Percentiles rank a stretch among this genome's conserved stretches.
Evolutionary conservation across 306 rosid species (phyloP).

Genomic region (Quercus suber): DNA sequence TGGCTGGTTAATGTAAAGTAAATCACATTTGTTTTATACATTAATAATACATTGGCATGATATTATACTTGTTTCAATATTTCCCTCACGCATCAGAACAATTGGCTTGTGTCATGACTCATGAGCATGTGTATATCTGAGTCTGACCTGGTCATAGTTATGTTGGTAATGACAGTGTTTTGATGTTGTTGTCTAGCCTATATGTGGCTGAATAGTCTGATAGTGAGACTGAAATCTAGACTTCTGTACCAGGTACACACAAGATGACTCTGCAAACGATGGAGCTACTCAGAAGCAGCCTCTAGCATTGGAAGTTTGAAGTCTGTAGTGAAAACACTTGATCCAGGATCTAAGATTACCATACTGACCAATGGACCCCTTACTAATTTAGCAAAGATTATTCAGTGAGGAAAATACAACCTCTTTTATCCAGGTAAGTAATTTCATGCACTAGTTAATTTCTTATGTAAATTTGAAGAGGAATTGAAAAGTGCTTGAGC

Average conservation of each 20-base stretch:
- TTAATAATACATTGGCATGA: no score
- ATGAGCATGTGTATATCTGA: no score
- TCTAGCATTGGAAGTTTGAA: slow-evolving; percentile 70
- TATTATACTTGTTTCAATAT: no score
- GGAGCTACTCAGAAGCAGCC: slow-evolving; percentile 75
- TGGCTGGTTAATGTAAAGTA: no score
- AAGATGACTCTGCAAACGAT: slow-evolving; percentile 49
- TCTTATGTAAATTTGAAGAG: background rate
- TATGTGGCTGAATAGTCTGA: background rate
- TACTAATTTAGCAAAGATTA: slow-evolving; percentile 72
- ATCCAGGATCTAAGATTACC: slow-evolving; percentile 62
- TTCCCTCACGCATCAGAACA: no score
- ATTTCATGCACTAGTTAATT: background rate
- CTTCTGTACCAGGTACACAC: slow-evolving; percentile 58
- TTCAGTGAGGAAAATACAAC: slow-evolving; percentile 39
- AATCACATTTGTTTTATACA: no score
- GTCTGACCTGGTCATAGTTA: no score
- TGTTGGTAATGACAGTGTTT: no score
- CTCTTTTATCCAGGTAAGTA: slow-evolving; percentile 61
- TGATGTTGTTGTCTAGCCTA: background rate
- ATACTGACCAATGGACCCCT: slow-evolving; percentile 90
- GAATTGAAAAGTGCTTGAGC: background rate
- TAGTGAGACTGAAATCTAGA: background rate
- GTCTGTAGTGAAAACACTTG: slow-evolving; percentile 40
- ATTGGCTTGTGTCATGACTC: no score